Evolutionary conservation across 2,329 filamentous ascomycete species (phyloP).

Genomic region (Xylariaceae sp.): DNA sequence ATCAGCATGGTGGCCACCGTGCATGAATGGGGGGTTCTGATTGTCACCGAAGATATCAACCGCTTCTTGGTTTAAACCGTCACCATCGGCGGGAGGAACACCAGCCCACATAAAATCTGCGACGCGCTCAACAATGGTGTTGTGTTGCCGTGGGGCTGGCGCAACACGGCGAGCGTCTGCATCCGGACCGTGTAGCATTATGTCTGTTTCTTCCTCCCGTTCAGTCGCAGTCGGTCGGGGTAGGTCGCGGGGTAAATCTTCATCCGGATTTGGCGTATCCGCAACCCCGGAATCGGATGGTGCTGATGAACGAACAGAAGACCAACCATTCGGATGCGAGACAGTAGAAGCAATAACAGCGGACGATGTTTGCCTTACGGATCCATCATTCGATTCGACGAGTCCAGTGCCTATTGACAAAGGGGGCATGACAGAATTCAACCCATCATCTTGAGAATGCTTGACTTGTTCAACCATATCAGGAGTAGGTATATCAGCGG

Average conservation of each 20-base stretch:
- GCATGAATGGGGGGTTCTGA: conserved; percentile 38
- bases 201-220: conserved; percentile 1
- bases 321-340: not conserved
- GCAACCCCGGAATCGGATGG: not conserved
- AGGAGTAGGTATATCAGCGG: not conserved
- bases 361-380: not conserved
- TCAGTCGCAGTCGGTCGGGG: not conserved
- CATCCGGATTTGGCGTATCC: not conserved
- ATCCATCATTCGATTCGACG: not conserved
- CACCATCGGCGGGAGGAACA: conserved; percentile 39
- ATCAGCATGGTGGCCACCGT: conserved; percentile 33
- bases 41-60: conserved; percentile 56
- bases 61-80: conserved; percentile 47
- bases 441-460: conserved; percentile 1
- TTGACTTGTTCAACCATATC: not conserved
- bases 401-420: not conserved
- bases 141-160: conserved; percentile 27
- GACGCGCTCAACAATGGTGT: conserved; percentile 41
- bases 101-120: conserved; percentile 61
- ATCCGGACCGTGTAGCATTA: not conserved
- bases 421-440: not conserved
- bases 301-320: conserved; percentile 2
- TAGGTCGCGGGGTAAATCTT: not conserved
- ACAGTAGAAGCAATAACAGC: not conserved
- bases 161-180: conserved; percentile 12